Conservation (phyloP, 2,329 filamentous ascomycete genomes). For the Acrocalymma vagum region DNA sequence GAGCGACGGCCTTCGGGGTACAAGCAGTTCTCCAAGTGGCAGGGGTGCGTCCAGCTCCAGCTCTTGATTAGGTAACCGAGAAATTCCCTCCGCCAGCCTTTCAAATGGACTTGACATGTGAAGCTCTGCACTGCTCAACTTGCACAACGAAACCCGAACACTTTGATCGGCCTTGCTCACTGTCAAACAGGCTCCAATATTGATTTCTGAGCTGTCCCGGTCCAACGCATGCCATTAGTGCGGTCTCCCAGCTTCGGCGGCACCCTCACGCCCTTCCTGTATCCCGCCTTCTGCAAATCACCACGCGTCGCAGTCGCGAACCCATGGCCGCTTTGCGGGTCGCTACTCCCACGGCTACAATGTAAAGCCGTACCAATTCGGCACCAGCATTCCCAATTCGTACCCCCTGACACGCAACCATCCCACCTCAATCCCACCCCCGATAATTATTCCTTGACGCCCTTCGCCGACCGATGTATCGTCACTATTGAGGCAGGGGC, state of each 20-base stretch:
- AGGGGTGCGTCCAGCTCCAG: too few relatives aligned
- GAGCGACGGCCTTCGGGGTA: conserved; percentile 7
- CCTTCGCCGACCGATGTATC: conserved; percentile 86
- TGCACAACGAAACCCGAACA: not conserved
- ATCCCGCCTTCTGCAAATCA: conserved; percentile 49
- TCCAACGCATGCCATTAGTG: conserved; percentile 41
- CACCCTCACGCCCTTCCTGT: conserved; percentile 56
- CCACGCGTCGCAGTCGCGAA: conserved; percentile 29
- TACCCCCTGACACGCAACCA: conserved; percentile 17
- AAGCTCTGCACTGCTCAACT: not conserved
- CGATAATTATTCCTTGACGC: conserved; percentile 82
- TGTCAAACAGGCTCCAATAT: conserved; percentile 10
- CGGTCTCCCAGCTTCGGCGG: conserved; percentile 36
- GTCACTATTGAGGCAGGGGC: conserved; percentile 79
- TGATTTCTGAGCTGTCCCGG: conserved; percentile 6
- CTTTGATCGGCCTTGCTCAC: not conserved
- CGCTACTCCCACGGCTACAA: too few relatives aligned
- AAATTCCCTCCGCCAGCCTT: too few relatives aligned
- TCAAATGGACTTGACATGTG: too few relatives aligned
- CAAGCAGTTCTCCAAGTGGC: too few relatives aligned
- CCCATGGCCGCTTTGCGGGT: conserved; percentile 23
- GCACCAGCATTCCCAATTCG: conserved; percentile 9
- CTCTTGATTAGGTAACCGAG: too few relatives aligned
- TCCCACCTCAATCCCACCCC: conserved; percentile 76
- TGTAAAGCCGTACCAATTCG: conserved; percentile 35